Base-by-base conservation (phyloP, 2,329 filamentous ascomycete species). In the Ophiostoma sp. region DNA sequence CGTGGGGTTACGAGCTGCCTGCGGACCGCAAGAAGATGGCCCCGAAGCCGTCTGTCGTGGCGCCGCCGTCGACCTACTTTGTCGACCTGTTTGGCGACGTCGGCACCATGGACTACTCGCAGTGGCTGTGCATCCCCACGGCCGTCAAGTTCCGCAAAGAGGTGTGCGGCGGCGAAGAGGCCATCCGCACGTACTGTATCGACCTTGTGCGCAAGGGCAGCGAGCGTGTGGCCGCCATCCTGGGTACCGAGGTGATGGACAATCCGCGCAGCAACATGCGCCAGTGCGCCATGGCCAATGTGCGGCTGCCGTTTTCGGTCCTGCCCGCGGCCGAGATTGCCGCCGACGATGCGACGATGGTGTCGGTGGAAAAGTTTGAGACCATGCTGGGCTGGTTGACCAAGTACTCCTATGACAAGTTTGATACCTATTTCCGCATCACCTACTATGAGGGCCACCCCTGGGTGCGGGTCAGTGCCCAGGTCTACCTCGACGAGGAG, bases 231-330 rank as follows among this genome's bases (percentile, higher is more conserved):
- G 86, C 88, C 0, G 75, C 78, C 6, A 79, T 82, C 0, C 79
- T 92, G 3, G 85, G 83, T 0, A 92, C 89, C 0, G 82, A 88
- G 68, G 81, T 91, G 0, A 76, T 92, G 75, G 83, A 88, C 67
- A 84, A 85, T 69, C 74, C 74, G 47, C 76, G 79, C n/a, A 74
- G 78, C 12, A 82, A 81, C 9, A 74, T 89, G 67, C 81, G 82
- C 8, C 76, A 81, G n/a, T 90, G 87, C 75, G 82, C 79, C 69
- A 79, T 92, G 76, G 78, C 81, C 1, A 92, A 89, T 71, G 83
- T 92, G 1, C 79, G 82, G n/a, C 77, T 92, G 69, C 89, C 89
- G 2, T 69, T 78, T 18, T 65, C 69, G 41, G 63, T 76, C 36
- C 58, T 40, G 58, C 58, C 58, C 41, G 47, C 66, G 3, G 66